Percentiles rank a stretch among this genome's conserved stretches.
phyloP scores from a whole-genome alignment of 2,329 filamentous ascomycete species.

The Pseudogymnoascus verrucosus region DNA sequence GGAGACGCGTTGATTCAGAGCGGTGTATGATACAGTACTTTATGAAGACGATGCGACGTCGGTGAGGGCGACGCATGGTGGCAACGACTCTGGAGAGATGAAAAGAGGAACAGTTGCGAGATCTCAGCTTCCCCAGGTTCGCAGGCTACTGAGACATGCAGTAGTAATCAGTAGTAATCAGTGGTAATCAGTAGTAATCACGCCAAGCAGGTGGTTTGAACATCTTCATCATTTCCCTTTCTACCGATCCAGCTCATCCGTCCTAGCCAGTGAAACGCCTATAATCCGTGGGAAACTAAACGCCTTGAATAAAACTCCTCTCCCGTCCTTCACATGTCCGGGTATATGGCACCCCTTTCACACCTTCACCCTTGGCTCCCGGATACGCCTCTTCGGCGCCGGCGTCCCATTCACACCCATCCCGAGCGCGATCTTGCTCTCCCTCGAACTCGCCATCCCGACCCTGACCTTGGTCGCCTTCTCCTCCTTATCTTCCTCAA shows the following conservation, averaged over 20 bases:
- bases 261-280: neutral
- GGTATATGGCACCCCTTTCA: neutral
- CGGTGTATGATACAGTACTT: neutral
- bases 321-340: neutral
- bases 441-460: constrained; percentile 16
- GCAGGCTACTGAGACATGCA: neutral
- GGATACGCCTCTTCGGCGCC: constrained; percentile 21
- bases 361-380: constrained; percentile 9
- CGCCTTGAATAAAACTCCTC: constrained; percentile 5
- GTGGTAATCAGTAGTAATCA: neutral
- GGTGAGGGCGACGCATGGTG: neutral
- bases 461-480: constrained; percentile 21
- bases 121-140: constrained; percentile 1
- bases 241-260: neutral
- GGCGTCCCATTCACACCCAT: constrained; percentile 27
- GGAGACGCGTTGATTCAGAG: neutral
- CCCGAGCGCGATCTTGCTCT: constrained; percentile 17
- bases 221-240: neutral
- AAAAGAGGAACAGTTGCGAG: neutral
- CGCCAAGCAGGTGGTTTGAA: neutral
- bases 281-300: neutral
- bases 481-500: constrained; percentile 18
- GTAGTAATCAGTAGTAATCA: neutral
- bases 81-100: neutral
- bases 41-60: neutral